These are phyloP conservation scores for Pleurotus cornucopiae DNA, from an alignment of 768 basidiomycete genomes.

Conservation along the genomic window DNA sequence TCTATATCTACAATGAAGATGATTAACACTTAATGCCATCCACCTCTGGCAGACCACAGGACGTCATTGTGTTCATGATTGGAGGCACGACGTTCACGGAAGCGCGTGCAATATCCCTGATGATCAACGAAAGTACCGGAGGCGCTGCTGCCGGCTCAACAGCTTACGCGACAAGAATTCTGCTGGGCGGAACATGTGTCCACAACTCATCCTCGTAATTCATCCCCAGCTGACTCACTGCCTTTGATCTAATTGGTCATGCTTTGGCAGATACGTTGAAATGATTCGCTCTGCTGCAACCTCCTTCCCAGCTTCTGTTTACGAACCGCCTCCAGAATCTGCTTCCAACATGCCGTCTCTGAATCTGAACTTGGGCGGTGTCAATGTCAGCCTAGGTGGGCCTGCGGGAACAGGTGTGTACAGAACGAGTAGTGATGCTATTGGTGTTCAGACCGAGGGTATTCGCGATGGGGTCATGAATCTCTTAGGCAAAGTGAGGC, in stretches of 20 bases:
- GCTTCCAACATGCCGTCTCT: conserved; percentile 71
- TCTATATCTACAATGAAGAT: not conserved
- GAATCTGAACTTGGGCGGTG: conserved; percentile 88
- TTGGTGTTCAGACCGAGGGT: conserved; percentile 80
- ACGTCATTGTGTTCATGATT: conserved; percentile 94
- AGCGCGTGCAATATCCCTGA: conserved; percentile 74
- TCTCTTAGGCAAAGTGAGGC: conserved; percentile 85
- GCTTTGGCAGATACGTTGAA: conserved; percentile 67
- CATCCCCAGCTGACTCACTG: not conserved
- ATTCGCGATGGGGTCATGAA: conserved; percentile 86
- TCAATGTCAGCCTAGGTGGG: conserved; percentile 93
- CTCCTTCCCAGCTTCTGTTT: conserved; percentile 60
- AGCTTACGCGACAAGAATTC: conserved; percentile 48
- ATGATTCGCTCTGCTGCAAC: conserved; percentile 78
- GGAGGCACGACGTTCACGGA: conserved; percentile 98
- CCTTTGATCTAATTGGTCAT: not conserved
- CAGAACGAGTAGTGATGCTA: conserved; percentile 69
- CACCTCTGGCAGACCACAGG: conserved; percentile 66
- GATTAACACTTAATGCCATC: not conserved
- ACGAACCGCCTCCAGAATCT: conserved; percentile 74
- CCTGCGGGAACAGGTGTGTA: conserved; percentile 80
- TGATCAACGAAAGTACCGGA: conserved; percentile 78
- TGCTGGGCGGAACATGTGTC: conserved; percentile 92
- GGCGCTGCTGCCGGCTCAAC: conserved; percentile 45
- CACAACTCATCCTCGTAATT: conserved; percentile 90